Conservation (phyloP, 148 eudicot species). For the Arbutus unedo region DNA sequence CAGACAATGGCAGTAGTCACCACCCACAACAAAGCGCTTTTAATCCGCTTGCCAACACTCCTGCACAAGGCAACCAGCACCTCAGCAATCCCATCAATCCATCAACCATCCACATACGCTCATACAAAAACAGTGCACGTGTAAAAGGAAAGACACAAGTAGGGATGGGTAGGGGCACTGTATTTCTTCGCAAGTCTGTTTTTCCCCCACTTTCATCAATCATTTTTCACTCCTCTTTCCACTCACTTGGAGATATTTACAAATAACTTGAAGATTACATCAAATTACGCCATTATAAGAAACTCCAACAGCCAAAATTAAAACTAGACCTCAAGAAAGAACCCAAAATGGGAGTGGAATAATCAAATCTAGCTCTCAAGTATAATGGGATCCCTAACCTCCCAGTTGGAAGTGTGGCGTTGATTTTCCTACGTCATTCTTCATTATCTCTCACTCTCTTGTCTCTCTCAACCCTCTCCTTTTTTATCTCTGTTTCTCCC, state of each 20-base stretch:
- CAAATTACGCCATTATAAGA: neutral
- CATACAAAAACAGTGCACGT: neutral
- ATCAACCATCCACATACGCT: conserved; percentile 7
- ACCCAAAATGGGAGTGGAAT: neutral
- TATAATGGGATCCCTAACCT: neutral
- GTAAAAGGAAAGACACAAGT: neutral
- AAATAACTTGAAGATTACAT: neutral
- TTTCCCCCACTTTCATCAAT: neutral
- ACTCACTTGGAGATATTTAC: neutral
- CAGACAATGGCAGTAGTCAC: conserved; percentile 61
- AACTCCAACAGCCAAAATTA: neutral
- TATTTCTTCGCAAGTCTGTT: neutral
- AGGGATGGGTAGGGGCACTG: neutral
- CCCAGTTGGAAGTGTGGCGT: neutral
- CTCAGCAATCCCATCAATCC: conserved; percentile 4
- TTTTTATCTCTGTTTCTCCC: neutral
- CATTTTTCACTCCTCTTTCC: neutral
- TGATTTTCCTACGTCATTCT: neutral
- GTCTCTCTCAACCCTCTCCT: neutral
- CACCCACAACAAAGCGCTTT: conserved; percentile 81
- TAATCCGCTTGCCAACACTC: conserved; percentile 68
- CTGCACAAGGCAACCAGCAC: conserved; percentile 32
- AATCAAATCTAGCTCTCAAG: neutral
- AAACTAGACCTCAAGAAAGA: neutral
- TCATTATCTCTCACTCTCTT: neutral